Evolutionary conservation across 345 rosid genomes (phyloP), one percentile per base, ranked within the genome.

Genomic region (Mangifera indica): DNA sequence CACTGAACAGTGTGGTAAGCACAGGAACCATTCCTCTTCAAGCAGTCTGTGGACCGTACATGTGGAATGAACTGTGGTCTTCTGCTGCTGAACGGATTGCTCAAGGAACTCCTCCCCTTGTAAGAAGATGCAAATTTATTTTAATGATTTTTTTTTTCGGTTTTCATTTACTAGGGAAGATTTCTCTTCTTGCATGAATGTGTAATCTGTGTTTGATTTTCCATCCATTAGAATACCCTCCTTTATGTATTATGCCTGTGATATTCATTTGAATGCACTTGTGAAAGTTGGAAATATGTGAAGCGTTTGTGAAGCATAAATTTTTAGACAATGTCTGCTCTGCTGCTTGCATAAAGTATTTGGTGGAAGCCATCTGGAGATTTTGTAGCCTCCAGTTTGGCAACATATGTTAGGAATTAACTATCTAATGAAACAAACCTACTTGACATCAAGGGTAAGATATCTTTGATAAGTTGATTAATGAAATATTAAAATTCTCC

Each of bases 71-170:
- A 61, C 79, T 79, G 63, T 95, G 99, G 99, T 81, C 87, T 58
- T 80, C 89, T 77, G 98, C 99, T 57, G 94, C 92, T 77, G 86
- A 93, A 83, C 91, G 78, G 46, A 92, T 95, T 83, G 91, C 99
- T 78, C 96, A 82, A 86, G 98, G 99, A 82, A 91, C 99, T 72
- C 99, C 99, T 81, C 92, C 99, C 65, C 98, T 94, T 81, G 98
- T 94, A 89, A 88, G 98, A 87, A 74, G 74, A 78, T 76, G 61
- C 65, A 64, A 78, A 70, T 71, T 21, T 25, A 46, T 42, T 57
- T 17, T 0, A 57, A 2, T 57, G 73, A 26, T 22, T 44, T 32
- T 18, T 9, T 22, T 17, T 61, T 55, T 68, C 9, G 1, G 62
- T 26, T 40, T 55, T 45, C 10, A 44, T 21, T 55, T 68, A 20